phyloP scores from a whole-genome alignment of 306 rosid genomes.

The Rosa rugosa region DNA sequence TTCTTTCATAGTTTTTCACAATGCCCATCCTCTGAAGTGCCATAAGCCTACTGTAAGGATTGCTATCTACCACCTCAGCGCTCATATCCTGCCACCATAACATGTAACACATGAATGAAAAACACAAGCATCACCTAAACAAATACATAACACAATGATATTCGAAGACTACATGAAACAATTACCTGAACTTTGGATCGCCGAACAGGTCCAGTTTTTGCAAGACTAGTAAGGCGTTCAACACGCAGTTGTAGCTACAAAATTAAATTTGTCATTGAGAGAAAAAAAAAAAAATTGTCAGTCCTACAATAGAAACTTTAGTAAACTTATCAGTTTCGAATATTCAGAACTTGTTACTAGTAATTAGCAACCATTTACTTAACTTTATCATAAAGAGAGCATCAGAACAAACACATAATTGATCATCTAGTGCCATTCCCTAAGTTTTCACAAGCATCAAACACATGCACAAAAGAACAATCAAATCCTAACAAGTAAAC shows the following conservation, averaged over 20 bases:
- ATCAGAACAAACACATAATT: neutral
- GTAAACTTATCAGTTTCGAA: neutral
- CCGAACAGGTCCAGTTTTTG: slow-evolving; percentile 49
- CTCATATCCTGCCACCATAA: slow-evolving; percentile 84
- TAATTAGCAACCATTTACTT: neutral
- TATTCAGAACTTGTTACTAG: neutral
- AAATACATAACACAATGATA: slow-evolving; percentile 10
- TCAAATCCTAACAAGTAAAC: neutral
- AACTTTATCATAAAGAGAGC: neutral
- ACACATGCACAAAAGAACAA: neutral
- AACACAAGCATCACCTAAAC: neutral
- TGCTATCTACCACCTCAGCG: slow-evolving; percentile 92
- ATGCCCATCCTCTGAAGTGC: slow-evolving; percentile 99
- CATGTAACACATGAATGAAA: slow-evolving; percentile 13
- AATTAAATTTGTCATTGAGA: neutral
- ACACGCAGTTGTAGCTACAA: slow-evolving; percentile 68
- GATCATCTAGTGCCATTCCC: slow-evolving; percentile 1
- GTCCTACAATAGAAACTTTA: neutral
- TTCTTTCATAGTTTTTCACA: slow-evolving; percentile 88
- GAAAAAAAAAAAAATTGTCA: neutral
- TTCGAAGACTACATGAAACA: neutral
- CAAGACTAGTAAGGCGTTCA: slow-evolving; percentile 56
- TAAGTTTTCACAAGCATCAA: neutral
- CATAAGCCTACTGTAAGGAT: slow-evolving; percentile 97
- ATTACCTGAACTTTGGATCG: slow-evolving; percentile 82